A percentile compares a stretch with the other conserved stretches of the same genome.
phyloP scores from a whole-genome alignment of 345 rosid genomes.

The Euphorbia pulcherrima region DNA sequence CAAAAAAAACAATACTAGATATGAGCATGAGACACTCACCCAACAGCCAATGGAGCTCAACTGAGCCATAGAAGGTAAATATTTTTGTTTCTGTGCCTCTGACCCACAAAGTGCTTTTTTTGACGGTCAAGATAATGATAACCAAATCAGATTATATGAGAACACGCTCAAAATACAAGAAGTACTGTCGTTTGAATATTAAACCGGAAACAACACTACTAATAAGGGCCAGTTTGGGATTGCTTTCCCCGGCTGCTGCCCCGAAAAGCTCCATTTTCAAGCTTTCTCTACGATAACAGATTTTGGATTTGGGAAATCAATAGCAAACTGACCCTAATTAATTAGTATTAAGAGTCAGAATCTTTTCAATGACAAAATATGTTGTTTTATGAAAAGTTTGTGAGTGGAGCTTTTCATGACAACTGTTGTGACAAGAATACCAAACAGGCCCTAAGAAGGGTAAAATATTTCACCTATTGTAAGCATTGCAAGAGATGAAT shows the following conservation, averaged over 20 bases:
- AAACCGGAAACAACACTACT: conserved; percentile 1
- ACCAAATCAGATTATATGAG: conserved; percentile 11
- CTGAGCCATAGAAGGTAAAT: conserved; percentile 80
- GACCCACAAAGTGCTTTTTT: conserved; percentile 85
- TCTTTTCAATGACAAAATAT: no score
- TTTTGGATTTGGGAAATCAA: no score
- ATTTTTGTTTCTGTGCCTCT: conserved; percentile 76
- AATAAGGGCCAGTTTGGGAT: no score
- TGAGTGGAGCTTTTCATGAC: no score
- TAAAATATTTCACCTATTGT: conserved; percentile 63
- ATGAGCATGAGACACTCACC: conserved; percentile 43
- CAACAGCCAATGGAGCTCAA: conserved; percentile 70
- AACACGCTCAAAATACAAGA: neutral
- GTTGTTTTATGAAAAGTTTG: no score
- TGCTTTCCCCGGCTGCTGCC: no score
- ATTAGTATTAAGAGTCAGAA: no score
- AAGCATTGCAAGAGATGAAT: conserved; percentile 88
- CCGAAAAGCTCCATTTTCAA: no score
- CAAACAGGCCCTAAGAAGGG: no score
- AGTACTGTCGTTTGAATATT: neutral
- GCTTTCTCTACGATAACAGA: no score
- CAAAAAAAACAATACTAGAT: neutral
- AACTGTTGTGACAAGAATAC: no score
- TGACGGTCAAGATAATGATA: conserved; percentile 27
- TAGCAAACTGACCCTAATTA: no score